Evolutionary conservation across 495 filamentous ascomycete genomes (phyloP).

Genomic region (Aspergillus campestris): DNA sequence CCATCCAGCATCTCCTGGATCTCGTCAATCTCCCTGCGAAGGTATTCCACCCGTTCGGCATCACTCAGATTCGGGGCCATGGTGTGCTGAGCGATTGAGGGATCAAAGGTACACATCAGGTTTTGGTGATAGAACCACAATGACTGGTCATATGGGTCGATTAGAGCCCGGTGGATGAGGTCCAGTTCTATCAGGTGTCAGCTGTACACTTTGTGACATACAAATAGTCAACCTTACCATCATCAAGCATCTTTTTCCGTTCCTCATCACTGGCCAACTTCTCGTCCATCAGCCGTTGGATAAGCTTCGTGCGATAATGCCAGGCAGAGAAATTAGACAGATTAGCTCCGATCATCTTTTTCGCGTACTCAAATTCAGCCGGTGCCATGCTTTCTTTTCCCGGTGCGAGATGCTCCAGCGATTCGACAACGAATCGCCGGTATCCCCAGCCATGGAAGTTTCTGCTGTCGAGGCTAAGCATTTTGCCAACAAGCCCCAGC

Average conservation of each 20-base stretch:
- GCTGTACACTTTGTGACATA: slow-evolving; percentile 1
- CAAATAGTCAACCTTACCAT: slow-evolving; percentile 41
- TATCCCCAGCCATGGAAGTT: slow-evolving; percentile 99
- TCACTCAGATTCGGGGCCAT: slow-evolving; percentile 54
- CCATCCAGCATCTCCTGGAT: slow-evolving; percentile 68
- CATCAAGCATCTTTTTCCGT: slow-evolving; percentile 61
- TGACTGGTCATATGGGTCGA: slow-evolving; percentile 85
- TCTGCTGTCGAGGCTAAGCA: slow-evolving; percentile 75
- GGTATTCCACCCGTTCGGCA: slow-evolving; percentile 54
- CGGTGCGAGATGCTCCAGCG: slow-evolving; percentile 52
- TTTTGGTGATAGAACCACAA: slow-evolving; percentile 95
- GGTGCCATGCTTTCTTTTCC: slow-evolving; percentile 54
- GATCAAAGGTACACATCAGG: slow-evolving; percentile 58
- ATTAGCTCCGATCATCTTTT: slow-evolving; percentile 70
- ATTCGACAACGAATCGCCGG: slow-evolving; percentile 60
- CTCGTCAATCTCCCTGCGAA: slow-evolving; percentile 57
- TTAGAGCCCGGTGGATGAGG: slow-evolving; percentile 67
- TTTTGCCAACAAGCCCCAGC: slow-evolving; percentile 69
- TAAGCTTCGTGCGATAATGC: slow-evolving; percentile 82
- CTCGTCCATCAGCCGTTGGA: slow-evolving; percentile 65
- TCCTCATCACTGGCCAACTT: slow-evolving; percentile 51
- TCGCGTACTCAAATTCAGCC: slow-evolving; percentile 81
- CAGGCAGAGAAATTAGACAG: slow-evolving; percentile 96
- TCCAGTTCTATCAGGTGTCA: slow-evolving; percentile 49
- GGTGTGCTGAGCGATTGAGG: slow-evolving; percentile 35